These are phyloP conservation scores for Pestalotiopsis sp. DNA, from an alignment of 2,329 filamentous ascomycete genomes.

Conservation along the genomic window DNA sequence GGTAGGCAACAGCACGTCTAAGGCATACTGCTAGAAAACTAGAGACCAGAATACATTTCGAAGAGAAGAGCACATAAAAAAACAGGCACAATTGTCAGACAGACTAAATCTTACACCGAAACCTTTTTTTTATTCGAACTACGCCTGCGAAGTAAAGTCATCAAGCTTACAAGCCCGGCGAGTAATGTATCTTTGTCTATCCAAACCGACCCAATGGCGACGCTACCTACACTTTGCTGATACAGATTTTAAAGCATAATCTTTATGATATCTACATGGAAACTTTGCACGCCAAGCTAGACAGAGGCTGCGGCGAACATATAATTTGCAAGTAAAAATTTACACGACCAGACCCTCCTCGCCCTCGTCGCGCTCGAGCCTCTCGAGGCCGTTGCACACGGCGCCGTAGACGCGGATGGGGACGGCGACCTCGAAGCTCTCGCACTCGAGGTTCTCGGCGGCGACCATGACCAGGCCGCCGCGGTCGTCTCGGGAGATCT, in stretches of 20 bases:
- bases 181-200: background rate
- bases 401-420: slow-evolving; percentile 79
- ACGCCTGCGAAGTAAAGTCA: no score
- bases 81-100: background rate
- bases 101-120: background rate
- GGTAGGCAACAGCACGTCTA: no score
- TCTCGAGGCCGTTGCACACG: slow-evolving; percentile 56
- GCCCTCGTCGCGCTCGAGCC: slow-evolving; percentile 55
- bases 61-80: no score
- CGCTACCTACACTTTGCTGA: background rate
- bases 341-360: slow-evolving; percentile 37
- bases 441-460: slow-evolving; percentile 75
- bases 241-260: background rate
- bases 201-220: background rate
- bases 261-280: background rate
- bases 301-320: background rate
- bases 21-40: no score
- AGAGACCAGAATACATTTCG: no score
- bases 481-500: slow-evolving; percentile 75
- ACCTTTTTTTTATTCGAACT: background rate
- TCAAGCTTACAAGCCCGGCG: background rate
- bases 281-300: background rate
- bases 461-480: slow-evolving; percentile 74
- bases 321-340: background rate
- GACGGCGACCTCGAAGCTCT: slow-evolving; percentile 88